These are phyloP conservation scores for Trifolium fragiferum DNA, from an alignment of 306 rosid genomes.

Conservation along the genomic window DNA sequence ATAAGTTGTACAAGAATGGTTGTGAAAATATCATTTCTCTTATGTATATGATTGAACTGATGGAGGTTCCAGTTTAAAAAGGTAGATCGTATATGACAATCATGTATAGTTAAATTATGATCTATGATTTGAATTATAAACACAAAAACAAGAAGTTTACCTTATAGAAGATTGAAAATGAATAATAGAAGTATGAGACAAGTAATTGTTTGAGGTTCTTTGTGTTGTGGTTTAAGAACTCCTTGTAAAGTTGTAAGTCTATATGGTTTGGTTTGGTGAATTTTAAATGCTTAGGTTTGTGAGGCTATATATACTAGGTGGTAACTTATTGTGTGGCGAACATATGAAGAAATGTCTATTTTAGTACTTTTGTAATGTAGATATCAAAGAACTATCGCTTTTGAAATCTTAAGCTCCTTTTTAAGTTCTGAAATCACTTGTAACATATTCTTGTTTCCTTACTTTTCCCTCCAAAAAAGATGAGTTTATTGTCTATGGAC, in stretches of 20 bases:
- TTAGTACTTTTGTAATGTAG: constrained; percentile 42
- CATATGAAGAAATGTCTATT: constrained; percentile 49
- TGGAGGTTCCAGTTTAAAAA: background rate
- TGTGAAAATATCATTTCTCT: too few relatives aligned
- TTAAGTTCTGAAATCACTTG: background rate
- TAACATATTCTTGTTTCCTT: background rate
- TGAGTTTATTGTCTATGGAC: background rate
- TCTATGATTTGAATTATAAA: background rate
- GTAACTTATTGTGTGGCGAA: constrained; percentile 45
- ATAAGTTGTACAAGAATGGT: too few relatives aligned
- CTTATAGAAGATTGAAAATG: constrained; percentile 37
- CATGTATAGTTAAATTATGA: background rate
- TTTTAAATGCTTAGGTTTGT: constrained; percentile 39
- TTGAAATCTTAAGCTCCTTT: too few relatives aligned
- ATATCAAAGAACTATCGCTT: constrained; percentile 21
- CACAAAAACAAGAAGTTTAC: constrained; percentile 43
- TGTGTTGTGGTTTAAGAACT: constrained; percentile 32
- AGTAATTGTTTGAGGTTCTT: constrained; percentile 34
- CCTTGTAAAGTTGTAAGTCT: constrained; percentile 19
- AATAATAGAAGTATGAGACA: background rate
- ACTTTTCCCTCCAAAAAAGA: constrained; percentile 11
- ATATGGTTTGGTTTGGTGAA: constrained; percentile 44
- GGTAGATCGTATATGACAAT: constrained; percentile 2
- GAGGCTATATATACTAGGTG: constrained; percentile 62
- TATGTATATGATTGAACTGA: constrained; percentile 12